Evolutionary conservation across 2,329 filamentous ascomycete species (phyloP).

Genomic region (Aspergillus sclerotialis): DNA sequence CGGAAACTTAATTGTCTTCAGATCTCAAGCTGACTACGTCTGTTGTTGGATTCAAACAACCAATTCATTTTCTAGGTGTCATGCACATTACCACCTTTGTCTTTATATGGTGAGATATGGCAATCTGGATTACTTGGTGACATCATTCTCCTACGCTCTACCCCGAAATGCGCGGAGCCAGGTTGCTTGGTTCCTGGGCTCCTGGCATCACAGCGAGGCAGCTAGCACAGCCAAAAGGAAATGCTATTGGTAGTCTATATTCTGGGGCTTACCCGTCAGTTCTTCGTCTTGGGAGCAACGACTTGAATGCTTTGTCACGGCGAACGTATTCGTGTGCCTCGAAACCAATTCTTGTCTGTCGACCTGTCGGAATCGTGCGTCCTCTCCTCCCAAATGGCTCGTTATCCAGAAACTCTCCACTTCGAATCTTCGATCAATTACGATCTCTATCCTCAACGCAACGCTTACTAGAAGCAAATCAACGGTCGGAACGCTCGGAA

Average conservation of each 20-base stretch:
- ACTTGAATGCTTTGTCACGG: too few species aligned
- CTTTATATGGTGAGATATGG: conserved; percentile 23
- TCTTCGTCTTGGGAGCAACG: conserved; percentile 5
- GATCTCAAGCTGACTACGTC: too few species aligned
- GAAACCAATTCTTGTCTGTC: conserved; percentile 12
- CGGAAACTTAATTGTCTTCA: too few species aligned
- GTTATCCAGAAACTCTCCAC: conserved; percentile 7
- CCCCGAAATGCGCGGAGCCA: conserved; percentile 36
- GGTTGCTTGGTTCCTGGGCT: conserved; percentile 30
- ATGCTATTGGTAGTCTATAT: conserved; percentile 13
- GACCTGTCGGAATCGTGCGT: conserved; percentile 8
- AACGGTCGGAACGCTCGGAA: conserved; percentile 12
- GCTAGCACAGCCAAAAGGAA: conserved; percentile 13
- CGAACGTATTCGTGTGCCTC: conserved; percentile 19
- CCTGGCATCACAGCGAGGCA: conserved; percentile 22
- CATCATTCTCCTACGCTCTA: conserved; percentile 15
- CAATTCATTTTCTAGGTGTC: conserved; percentile 6
- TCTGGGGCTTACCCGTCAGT: conserved; percentile 4
- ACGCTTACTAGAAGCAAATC: conserved; percentile 19
- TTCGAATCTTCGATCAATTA: conserved; percentile 13
- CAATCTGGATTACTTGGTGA: conserved; percentile 18
- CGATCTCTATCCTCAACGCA: conserved; percentile 22
- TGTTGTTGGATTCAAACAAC: conserved; percentile 1
- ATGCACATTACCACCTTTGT: conserved; percentile 10
- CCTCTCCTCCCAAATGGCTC: conserved; percentile 10